phyloP scores from a whole-genome alignment of 2,329 filamentous ascomycete genomes.

The Penicillium griseofulvum region DNA sequence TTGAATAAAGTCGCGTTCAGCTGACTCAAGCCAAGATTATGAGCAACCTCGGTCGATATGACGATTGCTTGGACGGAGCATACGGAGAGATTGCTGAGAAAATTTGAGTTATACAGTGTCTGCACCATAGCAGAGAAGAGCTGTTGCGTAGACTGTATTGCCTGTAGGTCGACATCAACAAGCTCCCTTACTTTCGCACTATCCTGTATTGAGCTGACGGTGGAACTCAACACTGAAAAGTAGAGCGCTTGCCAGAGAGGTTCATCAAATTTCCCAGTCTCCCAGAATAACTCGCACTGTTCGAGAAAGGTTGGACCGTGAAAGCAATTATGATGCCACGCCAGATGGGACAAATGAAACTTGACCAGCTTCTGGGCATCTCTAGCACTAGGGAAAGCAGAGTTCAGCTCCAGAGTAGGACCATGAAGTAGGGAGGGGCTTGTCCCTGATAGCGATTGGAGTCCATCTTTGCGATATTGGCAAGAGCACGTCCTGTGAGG shows the following conservation, averaged over 20 bases:
- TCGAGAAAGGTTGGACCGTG: slow-evolving; percentile 26
- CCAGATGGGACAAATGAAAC: slow-evolving; percentile 23
- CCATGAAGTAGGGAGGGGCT: slow-evolving; percentile 11
- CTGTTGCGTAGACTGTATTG: slow-evolving; percentile 24
- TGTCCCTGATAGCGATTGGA: slow-evolving; percentile 12
- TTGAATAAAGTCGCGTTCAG: slow-evolving; percentile 37
- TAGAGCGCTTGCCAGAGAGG: slow-evolving; percentile 28
- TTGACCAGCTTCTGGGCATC: slow-evolving; percentile 23
- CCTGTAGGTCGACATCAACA: slow-evolving; percentile 18
- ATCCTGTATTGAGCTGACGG: slow-evolving; percentile 25
- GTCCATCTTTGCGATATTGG: slow-evolving; percentile 22
- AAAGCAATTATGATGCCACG: slow-evolving; percentile 28
- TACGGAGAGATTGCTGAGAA: slow-evolving; percentile 32
- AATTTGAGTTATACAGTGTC: slow-evolving; percentile 33
- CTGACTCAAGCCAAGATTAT: slow-evolving; percentile 39
- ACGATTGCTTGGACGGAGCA: slow-evolving; percentile 38
- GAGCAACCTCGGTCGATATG: slow-evolving; percentile 39
- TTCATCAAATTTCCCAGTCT: slow-evolving; percentile 22
- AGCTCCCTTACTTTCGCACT: slow-evolving; percentile 19
- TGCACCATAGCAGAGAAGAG: slow-evolving; percentile 36
- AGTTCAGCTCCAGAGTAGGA: slow-evolving; percentile 6
- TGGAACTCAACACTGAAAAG: slow-evolving; percentile 23
- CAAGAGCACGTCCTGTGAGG: slow-evolving; percentile 34
- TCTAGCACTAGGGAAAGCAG: slow-evolving; percentile 8
- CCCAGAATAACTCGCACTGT: slow-evolving; percentile 27